phyloP scores from a whole-genome alignment of 2,329 filamentous ascomycete genomes.

The Fusarium paranaense region DNA sequence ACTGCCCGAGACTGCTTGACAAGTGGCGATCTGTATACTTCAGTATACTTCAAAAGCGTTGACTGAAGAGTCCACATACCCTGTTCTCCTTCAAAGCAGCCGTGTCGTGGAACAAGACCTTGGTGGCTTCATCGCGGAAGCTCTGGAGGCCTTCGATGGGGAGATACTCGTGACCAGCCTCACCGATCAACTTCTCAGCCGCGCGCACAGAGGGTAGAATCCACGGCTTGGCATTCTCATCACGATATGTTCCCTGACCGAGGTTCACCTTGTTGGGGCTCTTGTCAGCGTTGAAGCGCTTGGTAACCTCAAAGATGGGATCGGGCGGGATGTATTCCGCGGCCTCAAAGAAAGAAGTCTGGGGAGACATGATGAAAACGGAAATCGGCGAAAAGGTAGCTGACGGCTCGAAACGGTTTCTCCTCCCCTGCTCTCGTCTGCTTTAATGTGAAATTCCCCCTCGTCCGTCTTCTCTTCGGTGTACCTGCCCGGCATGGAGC shows the following conservation, averaged over 20 bases:
- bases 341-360: slow-evolving; percentile 33
- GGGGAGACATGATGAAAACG: slow-evolving; percentile 2
- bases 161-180: slow-evolving; percentile 52
- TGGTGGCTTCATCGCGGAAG: slow-evolving; percentile 48
- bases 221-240: slow-evolving; percentile 54
- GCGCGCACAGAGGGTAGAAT: slow-evolving; percentile 51
- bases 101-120: slow-evolving; percentile 47
- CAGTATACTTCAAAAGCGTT: neutral
- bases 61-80: slow-evolving; percentile 32
- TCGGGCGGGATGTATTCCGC: slow-evolving; percentile 46
- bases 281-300: slow-evolving; percentile 47
- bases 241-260: slow-evolving; percentile 53
- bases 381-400: neutral
- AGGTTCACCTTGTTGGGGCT: slow-evolving; percentile 52
- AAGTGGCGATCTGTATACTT: slow-evolving; percentile 45
- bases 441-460: neutral
- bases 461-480: neutral
- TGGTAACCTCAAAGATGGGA: slow-evolving; percentile 51
- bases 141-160: slow-evolving; percentile 50
- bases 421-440: neutral
- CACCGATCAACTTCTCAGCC: slow-evolving; percentile 30
- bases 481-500: neutral
- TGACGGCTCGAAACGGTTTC: neutral
- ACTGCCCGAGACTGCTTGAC: slow-evolving; percentile 55
- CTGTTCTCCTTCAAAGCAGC: slow-evolving; percentile 43